phyloP scores from a whole-genome alignment of 2,329 filamentous ascomycete species.

The Xylariaceae sp. region DNA sequence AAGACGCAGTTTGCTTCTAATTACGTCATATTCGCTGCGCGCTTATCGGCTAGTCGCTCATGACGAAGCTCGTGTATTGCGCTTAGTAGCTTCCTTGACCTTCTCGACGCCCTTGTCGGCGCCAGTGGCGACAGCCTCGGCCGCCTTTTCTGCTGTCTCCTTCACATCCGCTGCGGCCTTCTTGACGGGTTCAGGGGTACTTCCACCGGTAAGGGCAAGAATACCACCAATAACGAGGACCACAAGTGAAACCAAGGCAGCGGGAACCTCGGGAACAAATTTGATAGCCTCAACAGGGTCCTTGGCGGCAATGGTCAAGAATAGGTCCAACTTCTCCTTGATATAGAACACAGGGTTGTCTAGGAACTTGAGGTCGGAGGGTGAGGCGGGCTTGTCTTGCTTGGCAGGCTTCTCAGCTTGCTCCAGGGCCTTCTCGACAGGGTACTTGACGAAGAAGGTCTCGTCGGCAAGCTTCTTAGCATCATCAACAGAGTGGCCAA shows the following conservation, averaged over 20 bases:
- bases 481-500: conserved; percentile 93
- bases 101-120: conserved; percentile 63
- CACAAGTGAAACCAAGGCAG: conserved; percentile 67
- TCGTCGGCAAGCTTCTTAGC: conserved; percentile 84
- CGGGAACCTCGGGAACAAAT: conserved; percentile 88
- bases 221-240: conserved; percentile 31
- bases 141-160: conserved; percentile 71
- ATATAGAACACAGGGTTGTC: conserved; percentile 86
- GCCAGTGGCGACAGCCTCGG: conserved; percentile 65
- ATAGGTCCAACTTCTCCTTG: conserved; percentile 90
- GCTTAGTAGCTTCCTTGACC: conserved; percentile 69
- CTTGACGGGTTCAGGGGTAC: conserved; percentile 68
- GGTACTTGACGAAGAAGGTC: conserved; percentile 85
- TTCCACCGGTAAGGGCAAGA: conserved; percentile 47
- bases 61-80: conserved; percentile 54
- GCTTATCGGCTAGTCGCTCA: conserved; percentile 27
- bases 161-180: conserved; percentile 61
- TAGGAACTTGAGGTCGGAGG: conserved; percentile 77
- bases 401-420: conserved; percentile 75
- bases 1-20: conserved; percentile 5
- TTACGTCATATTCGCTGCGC: conserved; percentile 7
- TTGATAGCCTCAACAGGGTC: conserved; percentile 81
- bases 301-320: conserved; percentile 75
- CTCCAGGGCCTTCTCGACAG: conserved; percentile 75
- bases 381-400: conserved; percentile 61